Evolutionary conservation across 805 yeast genomes (phyloP), one percentile per base, ranked within the genome.

Genomic region (Ogataea chonburiensis): DNA sequence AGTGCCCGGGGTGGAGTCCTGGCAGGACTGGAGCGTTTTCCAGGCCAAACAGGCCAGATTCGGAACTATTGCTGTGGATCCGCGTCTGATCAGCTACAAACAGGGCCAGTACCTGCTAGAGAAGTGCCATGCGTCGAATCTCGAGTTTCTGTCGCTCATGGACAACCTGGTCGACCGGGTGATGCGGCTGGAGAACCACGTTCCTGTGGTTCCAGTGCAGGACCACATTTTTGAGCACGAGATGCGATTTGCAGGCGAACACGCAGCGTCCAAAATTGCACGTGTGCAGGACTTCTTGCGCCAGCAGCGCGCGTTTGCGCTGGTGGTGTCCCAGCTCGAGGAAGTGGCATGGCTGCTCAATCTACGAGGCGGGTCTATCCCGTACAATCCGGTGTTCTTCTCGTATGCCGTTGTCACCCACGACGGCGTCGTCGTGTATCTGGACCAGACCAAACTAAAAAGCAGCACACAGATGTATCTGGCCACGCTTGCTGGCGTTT

Each of bases 311-410:
- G 53, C 73, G 38, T 46, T 58, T 45, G 72, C 76, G 2, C 67
- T 86, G 29, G 64, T 88, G 10, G 67, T 86, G 3, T 56, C 54
- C 11, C 55, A 54, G 32, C 56, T 73, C 40, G 79, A 73, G 49
- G 76, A 73, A 45, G 60, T 73, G 38, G 78, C 78, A 5, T 73
- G 78, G 78, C 49, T 71, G 18, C 55, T 73, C 41, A 74, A 74
- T 44, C 55, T 75, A 38, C 59, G 81, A 41, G 80, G 79, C 11
- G 43, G 50, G 15, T 98, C 91, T 57, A 81, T 91, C 40, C 81
- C 80, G 4, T 91, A 73, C 56, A 81, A 82, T 52, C 97, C 98
- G 0, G 91, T 88, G 2, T 93, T 91, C 57, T 87, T 79, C 61
- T 68, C 89, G 7, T 84, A 79, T 50, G 66, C 76, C 2, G 55